Conservation (phyloP, 768 basidiomycete genomes). For the Kwoniella sp. region DNA sequence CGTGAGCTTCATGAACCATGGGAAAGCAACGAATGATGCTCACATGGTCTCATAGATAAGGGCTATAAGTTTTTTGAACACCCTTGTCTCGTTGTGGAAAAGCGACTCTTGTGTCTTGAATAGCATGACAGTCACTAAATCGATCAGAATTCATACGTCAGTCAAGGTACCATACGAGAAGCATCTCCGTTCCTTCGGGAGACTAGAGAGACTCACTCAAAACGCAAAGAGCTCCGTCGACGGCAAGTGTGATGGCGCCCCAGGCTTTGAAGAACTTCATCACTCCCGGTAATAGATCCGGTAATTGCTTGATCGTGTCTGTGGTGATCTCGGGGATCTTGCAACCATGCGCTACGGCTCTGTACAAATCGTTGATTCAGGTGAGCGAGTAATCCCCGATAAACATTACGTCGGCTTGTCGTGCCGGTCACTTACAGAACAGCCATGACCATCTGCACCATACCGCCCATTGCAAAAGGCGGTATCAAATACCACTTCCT, state of each 20-base stretch:
- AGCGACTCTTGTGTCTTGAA: slow-evolving; percentile 16
- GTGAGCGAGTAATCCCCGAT: not conserved
- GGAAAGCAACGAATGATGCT: not conserved
- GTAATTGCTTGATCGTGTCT: slow-evolving; percentile 5
- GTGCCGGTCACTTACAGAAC: slow-evolving; percentile 4
- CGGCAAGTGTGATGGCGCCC: slow-evolving; percentile 17
- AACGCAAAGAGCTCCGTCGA: slow-evolving; percentile 16
- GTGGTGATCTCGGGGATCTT: slow-evolving; percentile 11
- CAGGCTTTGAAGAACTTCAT: slow-evolving; percentile 17
- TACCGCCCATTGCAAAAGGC: slow-evolving; percentile 16
- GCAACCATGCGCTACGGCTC: slow-evolving; percentile 17
- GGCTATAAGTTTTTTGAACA: slow-evolving; percentile 19
- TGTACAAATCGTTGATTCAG: not conserved
- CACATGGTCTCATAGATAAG: slow-evolving; percentile 17
- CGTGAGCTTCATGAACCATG: not conserved
- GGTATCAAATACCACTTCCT: slow-evolving; percentile 16
- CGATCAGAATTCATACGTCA: no score
- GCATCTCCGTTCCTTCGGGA: not conserved
- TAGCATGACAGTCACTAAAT: slow-evolving; percentile 17
- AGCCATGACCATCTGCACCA: slow-evolving; percentile 20
- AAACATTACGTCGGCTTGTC: not conserved
- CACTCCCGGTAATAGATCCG: not conserved
- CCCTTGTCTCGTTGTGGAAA: slow-evolving; percentile 14
- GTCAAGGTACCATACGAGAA: not conserved
- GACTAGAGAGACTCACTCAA: not conserved